Evolutionary conservation across 495 filamentous ascomycete species (phyloP).

Genomic region (Daldinia decipiens): DNA sequence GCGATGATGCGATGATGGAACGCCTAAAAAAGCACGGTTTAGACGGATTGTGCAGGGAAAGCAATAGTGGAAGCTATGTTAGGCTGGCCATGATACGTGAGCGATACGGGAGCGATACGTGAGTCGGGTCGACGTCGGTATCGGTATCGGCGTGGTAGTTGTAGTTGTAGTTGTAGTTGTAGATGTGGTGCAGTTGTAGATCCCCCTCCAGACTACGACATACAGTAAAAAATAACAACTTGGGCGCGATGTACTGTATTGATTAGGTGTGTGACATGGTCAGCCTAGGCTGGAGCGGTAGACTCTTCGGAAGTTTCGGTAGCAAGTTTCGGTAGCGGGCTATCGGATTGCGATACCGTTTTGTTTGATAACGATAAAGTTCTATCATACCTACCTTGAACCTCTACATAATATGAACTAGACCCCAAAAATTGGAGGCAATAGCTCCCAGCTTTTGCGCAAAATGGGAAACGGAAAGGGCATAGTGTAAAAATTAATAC

Average conservation of each 20-base stretch:
- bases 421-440: too few species aligned
- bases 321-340: conserved; percentile 42
- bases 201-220: conserved; percentile 42
- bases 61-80: conserved; percentile 30
- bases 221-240: conserved; percentile 24
- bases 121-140: conserved; percentile 45
- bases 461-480: too few species aligned
- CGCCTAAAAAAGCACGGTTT: conserved; percentile 20
- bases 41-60: conserved; percentile 21
- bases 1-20: conserved; percentile 31
- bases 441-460: too few species aligned
- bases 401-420: background rate
- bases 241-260: conserved; percentile 17
- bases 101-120: conserved; percentile 53
- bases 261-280: background rate
- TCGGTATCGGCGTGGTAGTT: conserved; percentile 7
- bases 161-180: background rate
- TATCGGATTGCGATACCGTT: conserved; percentile 22
- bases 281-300: background rate
- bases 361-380: background rate
- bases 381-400: background rate
- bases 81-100: conserved; percentile 49
- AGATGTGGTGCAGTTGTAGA: conserved; percentile 24
- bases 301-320: conserved; percentile 43
- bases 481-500: background rate